Conservation (phyloP, 306 rosid species). For the Corylus avellana region DNA sequence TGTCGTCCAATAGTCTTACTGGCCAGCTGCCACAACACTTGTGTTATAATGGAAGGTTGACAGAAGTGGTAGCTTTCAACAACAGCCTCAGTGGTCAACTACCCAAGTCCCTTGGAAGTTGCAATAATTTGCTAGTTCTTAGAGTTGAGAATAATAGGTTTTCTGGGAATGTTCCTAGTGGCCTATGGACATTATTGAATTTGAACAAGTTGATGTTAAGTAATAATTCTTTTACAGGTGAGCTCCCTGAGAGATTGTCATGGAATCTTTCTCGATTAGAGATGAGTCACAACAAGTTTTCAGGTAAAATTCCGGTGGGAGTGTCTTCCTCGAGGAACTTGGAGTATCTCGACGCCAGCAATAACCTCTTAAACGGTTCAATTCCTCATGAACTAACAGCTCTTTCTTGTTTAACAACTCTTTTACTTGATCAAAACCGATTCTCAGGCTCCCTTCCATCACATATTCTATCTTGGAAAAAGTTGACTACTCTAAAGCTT, state of each 20-base stretch:
- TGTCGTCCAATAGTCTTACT: slow-evolving; percentile 36
- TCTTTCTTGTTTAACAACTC: slow-evolving; percentile 32
- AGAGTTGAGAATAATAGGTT: slow-evolving; percentile 31
- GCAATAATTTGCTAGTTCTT: slow-evolving; percentile 32
- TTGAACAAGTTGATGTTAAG: no score
- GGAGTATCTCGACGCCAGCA: background rate
- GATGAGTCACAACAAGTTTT: no score
- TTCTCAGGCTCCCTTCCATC: slow-evolving; percentile 54
- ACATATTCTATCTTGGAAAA: slow-evolving; percentile 48
- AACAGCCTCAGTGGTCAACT: slow-evolving; percentile 57
- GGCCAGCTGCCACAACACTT: slow-evolving; percentile 59
- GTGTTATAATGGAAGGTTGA: slow-evolving; percentile 45
- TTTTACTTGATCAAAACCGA: slow-evolving; percentile 58
- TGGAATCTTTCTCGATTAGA: no score
- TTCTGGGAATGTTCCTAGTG: background rate
- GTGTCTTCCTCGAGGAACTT: background rate
- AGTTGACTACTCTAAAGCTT: slow-evolving; percentile 40
- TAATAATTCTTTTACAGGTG: no score
- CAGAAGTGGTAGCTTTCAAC: slow-evolving; percentile 28
- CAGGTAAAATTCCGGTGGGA: no score
- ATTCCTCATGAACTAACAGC: slow-evolving; percentile 49
- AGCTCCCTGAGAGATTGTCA: no score
- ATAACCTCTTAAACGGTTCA: background rate
- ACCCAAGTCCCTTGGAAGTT: slow-evolving; percentile 62
- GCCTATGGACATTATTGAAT: no score